Conservation (phyloP, 768 basidiomycete genomes). For the Boletus pseudo-olivaceus region DNA sequence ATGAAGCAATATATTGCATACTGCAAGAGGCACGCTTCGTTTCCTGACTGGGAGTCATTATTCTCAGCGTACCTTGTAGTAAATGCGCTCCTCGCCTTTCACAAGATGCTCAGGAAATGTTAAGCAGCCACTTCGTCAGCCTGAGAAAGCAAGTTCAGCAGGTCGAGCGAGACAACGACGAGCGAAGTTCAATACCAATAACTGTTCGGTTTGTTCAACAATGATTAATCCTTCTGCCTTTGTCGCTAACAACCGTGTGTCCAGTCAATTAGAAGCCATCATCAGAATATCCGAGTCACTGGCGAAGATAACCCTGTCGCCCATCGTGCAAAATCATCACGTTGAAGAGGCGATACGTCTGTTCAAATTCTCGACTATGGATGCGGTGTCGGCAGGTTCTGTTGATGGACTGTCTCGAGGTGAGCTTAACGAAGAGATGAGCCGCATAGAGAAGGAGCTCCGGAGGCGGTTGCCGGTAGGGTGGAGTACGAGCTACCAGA, state of each 20-base stretch:
- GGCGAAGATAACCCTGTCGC: slow-evolving; percentile 88
- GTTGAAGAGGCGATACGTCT: slow-evolving; percentile 97
- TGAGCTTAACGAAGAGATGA: slow-evolving; percentile 92
- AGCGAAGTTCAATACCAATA: slow-evolving; percentile 96
- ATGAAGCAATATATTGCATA: slow-evolving; percentile 98
- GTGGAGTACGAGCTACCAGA: slow-evolving; percentile 96
- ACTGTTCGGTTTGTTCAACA: slow-evolving; percentile 77
- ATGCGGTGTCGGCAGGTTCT: slow-evolving; percentile 92
- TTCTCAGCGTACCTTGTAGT: slow-evolving; percentile 38
- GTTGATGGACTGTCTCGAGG: slow-evolving; percentile 89
- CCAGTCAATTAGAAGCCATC: slow-evolving; percentile 92
- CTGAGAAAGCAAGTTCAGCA: slow-evolving; percentile 92
- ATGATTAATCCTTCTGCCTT: neutral
- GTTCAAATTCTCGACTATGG: slow-evolving; percentile 99
- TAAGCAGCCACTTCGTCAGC: slow-evolving; percentile 92
- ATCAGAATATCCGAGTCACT: slow-evolving; percentile 97
- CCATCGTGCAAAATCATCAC: slow-evolving; percentile 85
- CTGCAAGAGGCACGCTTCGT: slow-evolving; percentile 74
- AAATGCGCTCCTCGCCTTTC: slow-evolving; percentile 97
- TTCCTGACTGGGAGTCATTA: neutral
- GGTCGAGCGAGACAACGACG: slow-evolving; percentile 95
- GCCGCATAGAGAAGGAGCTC: slow-evolving; percentile 83
- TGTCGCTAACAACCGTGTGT: slow-evolving; percentile 1
- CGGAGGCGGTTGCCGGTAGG: slow-evolving; percentile 83
- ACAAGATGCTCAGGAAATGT: slow-evolving; percentile 91